Percentiles rank a stretch among this genome's conserved stretches.
phyloP scores from a whole-genome alignment of 192 early-diverging fungal species.

The Coemansia asiatica region DNA sequence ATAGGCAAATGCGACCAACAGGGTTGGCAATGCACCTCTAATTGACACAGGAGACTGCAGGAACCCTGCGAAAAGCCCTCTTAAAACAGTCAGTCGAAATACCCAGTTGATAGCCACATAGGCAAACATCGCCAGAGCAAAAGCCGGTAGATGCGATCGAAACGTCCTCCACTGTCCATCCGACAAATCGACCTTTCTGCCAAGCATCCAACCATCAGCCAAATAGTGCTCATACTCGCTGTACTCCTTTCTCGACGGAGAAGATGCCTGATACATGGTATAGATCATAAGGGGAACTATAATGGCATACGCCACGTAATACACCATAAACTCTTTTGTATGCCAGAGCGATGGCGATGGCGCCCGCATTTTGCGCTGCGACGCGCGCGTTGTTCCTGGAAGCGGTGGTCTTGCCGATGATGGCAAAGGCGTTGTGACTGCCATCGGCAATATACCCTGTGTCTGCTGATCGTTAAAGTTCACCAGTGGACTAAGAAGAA shows the following conservation, averaged over 20 bases:
- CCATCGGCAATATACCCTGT: constrained; percentile 1
- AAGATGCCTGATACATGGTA: constrained; percentile 57
- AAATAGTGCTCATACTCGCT: constrained; percentile 44
- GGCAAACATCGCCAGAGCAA: constrained; percentile 27
- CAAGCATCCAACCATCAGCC: constrained; percentile 70
- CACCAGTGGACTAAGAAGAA: constrained; percentile 24
- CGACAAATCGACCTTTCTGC: constrained; percentile 59
- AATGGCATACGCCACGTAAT: constrained; percentile 63
- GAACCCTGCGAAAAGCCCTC: not conserved
- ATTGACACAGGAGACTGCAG: not conserved
- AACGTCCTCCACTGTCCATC: constrained; percentile 56
- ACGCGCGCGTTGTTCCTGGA: constrained; percentile 21
- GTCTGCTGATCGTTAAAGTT: constrained; percentile 2
- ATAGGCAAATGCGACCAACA: constrained; percentile 62
- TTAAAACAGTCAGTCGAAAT: constrained; percentile 9
- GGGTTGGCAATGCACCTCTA: constrained; percentile 32
- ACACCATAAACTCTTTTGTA: constrained; percentile 73
- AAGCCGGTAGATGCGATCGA: constrained; percentile 57
- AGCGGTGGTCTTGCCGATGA: constrained; percentile 3
- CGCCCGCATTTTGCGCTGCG: constrained; percentile 77
- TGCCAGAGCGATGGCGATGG: constrained; percentile 60
- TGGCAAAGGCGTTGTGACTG: not conserved
- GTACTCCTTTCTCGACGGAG: constrained; percentile 42
- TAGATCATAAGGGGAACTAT: constrained; percentile 68
- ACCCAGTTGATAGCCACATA: constrained; percentile 38